These are phyloP conservation scores for Colletotrichum camelliae DNA, from an alignment of 2,329 filamentous ascomycete genomes.

Conservation along the genomic window DNA sequence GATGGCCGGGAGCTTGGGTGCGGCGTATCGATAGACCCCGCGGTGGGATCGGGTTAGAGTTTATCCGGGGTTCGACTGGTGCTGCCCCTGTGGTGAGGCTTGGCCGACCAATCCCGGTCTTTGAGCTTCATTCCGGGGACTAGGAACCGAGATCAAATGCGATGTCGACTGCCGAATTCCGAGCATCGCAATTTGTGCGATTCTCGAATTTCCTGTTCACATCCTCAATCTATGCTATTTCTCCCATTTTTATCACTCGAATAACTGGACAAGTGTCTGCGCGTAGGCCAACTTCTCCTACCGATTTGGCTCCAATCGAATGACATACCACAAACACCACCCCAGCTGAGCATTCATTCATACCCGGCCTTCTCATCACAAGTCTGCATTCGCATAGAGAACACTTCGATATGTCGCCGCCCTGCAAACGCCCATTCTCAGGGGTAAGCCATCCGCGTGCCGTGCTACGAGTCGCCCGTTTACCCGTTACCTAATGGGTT, in stretches of 20 bases:
- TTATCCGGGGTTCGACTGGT: not conserved
- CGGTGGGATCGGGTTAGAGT: not conserved
- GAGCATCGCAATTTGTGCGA: not conserved
- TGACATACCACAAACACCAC: not conserved
- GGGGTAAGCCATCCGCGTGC: constrained; percentile 1
- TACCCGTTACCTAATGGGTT: constrained; percentile 13
- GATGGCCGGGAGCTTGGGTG: not conserved
- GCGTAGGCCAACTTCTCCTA: accelerated
- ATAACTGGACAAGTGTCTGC: accelerated
- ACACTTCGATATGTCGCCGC: not conserved
- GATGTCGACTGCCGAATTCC: not conserved
- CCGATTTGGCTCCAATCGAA: not conserved
- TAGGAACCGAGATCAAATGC: not conserved
- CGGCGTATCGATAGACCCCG: constrained; percentile 14
- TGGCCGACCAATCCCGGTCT: not conserved
- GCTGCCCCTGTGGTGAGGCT: not conserved
- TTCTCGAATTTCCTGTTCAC: not conserved
- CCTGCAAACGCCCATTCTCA: not conserved
- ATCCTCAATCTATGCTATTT: accelerated
- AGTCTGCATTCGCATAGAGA: not conserved
- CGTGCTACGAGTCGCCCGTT: not conserved
- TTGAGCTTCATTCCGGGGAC: not conserved
- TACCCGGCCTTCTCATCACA: not conserved
- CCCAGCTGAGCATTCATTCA: accelerated
- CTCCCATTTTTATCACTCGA: not conserved